Evolutionary conservation across 345 rosid genomes (phyloP), one percentile per base, ranked within the genome.

Genomic region (Luvunga scandens): DNA sequence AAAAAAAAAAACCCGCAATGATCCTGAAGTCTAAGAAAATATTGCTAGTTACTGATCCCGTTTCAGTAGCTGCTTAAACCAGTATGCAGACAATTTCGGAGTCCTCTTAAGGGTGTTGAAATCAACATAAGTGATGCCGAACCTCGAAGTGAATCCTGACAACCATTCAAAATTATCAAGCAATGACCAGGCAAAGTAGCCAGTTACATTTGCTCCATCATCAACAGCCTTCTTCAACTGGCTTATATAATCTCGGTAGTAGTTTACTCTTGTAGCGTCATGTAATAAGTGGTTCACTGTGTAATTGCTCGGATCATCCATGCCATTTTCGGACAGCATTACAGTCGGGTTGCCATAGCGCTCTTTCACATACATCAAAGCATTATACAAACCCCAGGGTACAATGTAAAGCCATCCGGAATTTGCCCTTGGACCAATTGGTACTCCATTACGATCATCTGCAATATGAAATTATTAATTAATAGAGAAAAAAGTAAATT

Each of bases 161-260:
- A 77, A 75, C 93, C 91, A 89, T 81, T 91, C 95, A 8, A 89
- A 91, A 86, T 91, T 89, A 61, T 91, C 95, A 0, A 89, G 57
- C 83, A 89, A 75, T 1, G 95, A 89, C 95, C 95, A 89, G 0
- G 95, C 91, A 2, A 89, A 89, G 76, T 91, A 91, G 6, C 95
- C 91, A 1, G 71, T 33, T 33, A 89, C 87, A 19, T 91, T 89
- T 24, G 93, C 95, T 73, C 92, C 93, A 66, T 84, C 86, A 63
- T 87, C 91, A n/a, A 68, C 81, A 12, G 88, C 91, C 70, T 75
- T 85, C 85, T 87, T 88, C 81, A 91, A 68, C 62, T 90, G 84
- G 7, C 78, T 63, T 66, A 91, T 30, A 75, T 88, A 91, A 64
- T 79, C 77, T 76, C n/a, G 81, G 76, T 80, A 91, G 83, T 56